phyloP scores from a whole-genome alignment of 305 asterid genomes.

The Fraxinus xanthoxyloides region DNA sequence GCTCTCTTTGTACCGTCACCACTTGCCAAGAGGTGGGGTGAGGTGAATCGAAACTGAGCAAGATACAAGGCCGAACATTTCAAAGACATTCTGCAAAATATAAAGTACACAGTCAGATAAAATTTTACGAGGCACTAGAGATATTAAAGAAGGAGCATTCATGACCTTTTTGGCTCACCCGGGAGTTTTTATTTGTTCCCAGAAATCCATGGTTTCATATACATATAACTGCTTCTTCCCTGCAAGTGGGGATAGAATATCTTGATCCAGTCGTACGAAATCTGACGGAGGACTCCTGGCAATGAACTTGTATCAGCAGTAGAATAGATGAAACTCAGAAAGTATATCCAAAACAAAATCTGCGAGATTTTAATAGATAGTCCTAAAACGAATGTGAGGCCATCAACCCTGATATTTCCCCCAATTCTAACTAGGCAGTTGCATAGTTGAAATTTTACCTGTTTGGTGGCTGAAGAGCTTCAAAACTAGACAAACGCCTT shows the following conservation, averaged over 20 bases:
- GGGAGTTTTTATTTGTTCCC: constrained; percentile 94
- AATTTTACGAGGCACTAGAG: constrained; percentile 10
- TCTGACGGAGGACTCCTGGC: constrained; percentile 75
- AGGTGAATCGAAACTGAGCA: constrained; percentile 62
- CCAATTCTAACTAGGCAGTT: neutral
- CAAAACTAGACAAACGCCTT: constrained; percentile 84
- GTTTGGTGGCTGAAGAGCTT: constrained; percentile 74
- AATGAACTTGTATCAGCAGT: constrained; percentile 27
- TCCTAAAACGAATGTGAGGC: neutral
- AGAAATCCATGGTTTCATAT: constrained; percentile 77
- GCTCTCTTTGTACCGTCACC: constrained; percentile 74
- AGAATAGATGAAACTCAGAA: neutral
- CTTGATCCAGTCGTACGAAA: constrained; percentile 91
- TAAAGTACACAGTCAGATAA: constrained; percentile 13
- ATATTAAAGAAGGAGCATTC: neutral
- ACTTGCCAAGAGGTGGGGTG: constrained; percentile 69
- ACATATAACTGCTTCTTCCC: constrained; percentile 81
- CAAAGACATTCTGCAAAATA: constrained; percentile 68
- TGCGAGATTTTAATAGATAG: neutral
- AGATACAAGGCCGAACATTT: constrained; percentile 81
- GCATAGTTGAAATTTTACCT: constrained; percentile 37
- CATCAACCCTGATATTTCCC: neutral
- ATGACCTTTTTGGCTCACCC: constrained; percentile 49
- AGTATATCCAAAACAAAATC: neutral
- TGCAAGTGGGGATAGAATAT: constrained; percentile 83